Evolutionary conservation across 495 filamentous ascomycete genomes (phyloP), one percentile per base, ranked within the genome.

Genomic region (Podospora pseudocomata): DNA sequence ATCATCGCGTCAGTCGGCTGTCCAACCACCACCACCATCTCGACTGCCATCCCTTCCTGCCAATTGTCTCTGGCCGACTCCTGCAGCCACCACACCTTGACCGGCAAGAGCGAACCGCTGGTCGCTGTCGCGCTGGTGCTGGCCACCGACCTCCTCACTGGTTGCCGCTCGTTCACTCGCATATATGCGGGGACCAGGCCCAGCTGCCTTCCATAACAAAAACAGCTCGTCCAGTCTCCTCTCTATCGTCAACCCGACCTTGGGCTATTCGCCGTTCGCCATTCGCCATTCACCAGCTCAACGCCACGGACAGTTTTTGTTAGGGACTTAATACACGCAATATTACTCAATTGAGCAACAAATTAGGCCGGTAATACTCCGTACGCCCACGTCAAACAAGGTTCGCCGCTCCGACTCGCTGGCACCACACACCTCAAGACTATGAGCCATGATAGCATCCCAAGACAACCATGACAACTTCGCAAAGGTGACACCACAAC

Each of bases 361-460:
- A 27, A 64, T 69, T 68, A 60, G 19, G 32, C 26, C 68, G 60
- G 28, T 62, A 63, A 23, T 27, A 67, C 34, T 6, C 26, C 28
- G 15, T 27, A 67, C 34, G 20, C 26, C 28, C 39, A 59, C n/a
- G 49, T 20, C 61, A 54, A 20, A 16, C 23, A 53, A 34, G 56
- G 39, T 23, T 23, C 27, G 26, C 26, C 18, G 7, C 39, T 39
- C 27, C 30, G 64, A 49, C 19, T 34, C 27, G 5, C 9, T 64
- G 59, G 39, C 34, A 63, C 19, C n/a, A 4, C 60, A 11, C 30
- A 9, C 30, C 63, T 11, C 7, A 7, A 26, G 28, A 68, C 55
- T 49, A 76, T 76, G 74, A 71, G 69, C 66, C 39, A 75, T 69
- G 72, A 75, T 66, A 76, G 39, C 23, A 18, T 18, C 65, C 26